Evolutionary conservation across 495 filamentous ascomycete species (phyloP).

Genomic region (Neurospora terricola): DNA sequence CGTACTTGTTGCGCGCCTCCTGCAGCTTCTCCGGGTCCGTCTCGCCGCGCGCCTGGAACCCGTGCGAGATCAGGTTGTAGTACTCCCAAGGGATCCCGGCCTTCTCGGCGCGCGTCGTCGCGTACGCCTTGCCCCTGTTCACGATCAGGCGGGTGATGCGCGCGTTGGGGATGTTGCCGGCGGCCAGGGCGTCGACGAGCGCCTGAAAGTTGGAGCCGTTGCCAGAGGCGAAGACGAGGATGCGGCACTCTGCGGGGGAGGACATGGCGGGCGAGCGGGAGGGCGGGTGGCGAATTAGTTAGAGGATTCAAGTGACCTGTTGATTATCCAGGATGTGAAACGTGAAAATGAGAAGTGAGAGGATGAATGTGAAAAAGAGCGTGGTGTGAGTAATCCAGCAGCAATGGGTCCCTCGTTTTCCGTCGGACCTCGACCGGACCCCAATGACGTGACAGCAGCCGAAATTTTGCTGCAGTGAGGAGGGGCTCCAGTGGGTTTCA

Average conservation of each 20-base stretch:
- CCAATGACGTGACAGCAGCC: not conserved
- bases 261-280: not conserved
- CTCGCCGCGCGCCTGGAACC: slow-evolving; percentile 44
- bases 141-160: slow-evolving; percentile 69
- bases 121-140: slow-evolving; percentile 73
- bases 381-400: not conserved
- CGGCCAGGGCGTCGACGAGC: slow-evolving; percentile 62
- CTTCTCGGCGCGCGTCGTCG: slow-evolving; percentile 59
- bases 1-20: slow-evolving; percentile 59
- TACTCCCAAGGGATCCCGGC: slow-evolving; percentile 71
- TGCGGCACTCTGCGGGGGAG: slow-evolving; percentile 17
- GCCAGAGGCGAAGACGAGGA: slow-evolving; percentile 48
- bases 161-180: slow-evolving; percentile 44
- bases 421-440: not conserved
- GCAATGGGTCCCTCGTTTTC: not conserved
- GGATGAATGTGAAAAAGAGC: not conserved
- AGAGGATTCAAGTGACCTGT: too few species aligned
- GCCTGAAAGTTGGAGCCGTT: slow-evolving; percentile 85
- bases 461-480: not conserved
- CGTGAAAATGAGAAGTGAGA: not conserved
- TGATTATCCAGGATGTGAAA: too few species aligned
- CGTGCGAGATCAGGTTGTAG: slow-evolving; percentile 68
- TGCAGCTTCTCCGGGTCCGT: slow-evolving; percentile 44
- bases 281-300: not conserved
- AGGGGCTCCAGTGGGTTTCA: not conserved